These are phyloP conservation scores for Hippophae gyantsensis DNA, from an alignment of 306 rosid species.

Conservation along the genomic window DNA sequence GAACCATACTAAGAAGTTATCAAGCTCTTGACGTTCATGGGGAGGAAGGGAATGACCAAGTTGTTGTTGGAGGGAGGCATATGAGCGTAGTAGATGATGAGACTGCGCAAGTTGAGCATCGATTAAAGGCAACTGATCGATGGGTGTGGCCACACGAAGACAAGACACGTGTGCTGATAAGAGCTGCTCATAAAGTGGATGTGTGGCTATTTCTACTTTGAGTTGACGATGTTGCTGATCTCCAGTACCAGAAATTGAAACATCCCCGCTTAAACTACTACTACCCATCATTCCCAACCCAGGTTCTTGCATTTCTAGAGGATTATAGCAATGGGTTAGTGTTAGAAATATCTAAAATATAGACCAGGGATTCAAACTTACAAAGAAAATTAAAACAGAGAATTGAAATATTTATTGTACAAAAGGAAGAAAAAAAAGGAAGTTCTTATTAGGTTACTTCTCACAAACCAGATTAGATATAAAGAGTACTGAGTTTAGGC, in stretches of 20 bases:
- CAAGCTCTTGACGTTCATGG: conserved; percentile 39
- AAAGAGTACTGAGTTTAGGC: too few relatives aligned
- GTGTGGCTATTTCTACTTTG: not conserved
- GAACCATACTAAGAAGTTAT: conserved; percentile 34
- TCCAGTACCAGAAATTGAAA: conserved; percentile 23
- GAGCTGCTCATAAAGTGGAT: not conserved
- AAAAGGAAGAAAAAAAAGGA: too few relatives aligned
- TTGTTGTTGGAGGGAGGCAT: conserved; percentile 32
- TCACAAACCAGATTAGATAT: too few relatives aligned
- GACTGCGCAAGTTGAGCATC: not conserved
- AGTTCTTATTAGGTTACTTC: too few relatives aligned
- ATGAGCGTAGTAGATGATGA: not conserved
- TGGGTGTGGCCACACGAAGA: not conserved
- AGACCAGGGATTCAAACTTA: too few relatives aligned
- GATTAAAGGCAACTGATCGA: not conserved
- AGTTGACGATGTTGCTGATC: not conserved
- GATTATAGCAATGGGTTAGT: not conserved
- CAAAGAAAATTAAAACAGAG: too few relatives aligned
- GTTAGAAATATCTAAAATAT: not conserved
- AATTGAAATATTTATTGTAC: too few relatives aligned
- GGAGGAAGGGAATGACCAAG: conserved; percentile 12
- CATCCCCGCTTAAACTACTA: conserved; percentile 10
- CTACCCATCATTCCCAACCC: not conserved
- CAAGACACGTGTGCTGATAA: conserved; percentile 51
- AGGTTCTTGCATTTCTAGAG: not conserved